Evolutionary conservation across 805 yeast species (phyloP), one percentile per base, ranked within the genome.

Genomic region (Metschnikowia lachancei): DNA sequence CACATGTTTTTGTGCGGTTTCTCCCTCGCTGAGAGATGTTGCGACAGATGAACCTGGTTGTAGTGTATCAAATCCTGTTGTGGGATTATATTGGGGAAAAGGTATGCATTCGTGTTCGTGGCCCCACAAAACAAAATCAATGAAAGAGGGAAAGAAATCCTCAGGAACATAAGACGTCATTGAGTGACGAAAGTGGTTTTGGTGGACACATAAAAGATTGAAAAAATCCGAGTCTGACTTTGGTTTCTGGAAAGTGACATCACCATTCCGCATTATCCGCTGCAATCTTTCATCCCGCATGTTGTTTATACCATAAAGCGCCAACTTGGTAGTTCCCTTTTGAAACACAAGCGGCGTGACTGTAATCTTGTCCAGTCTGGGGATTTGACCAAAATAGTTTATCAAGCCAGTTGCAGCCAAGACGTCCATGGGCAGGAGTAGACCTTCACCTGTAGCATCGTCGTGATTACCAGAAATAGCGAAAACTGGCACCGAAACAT

Each of bases 401-500:
- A 94, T 67, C 45, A 91, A 67, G 0, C 98, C 98, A 2, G 88
- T 70, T 6, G 86, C 87, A 16, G 87, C 78, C 11, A 94, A 67
- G 3, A 94, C 67, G 64, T 94, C 99, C 72, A 94, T 72, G 0
- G 99, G 96, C 45, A 91, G 82, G 12, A 94, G 69, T 44, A 87
- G 67, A 18, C 85, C 83, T 43, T 82, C 87, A 1, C 98, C 98
- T 0, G 96, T 87, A 3, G 96, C 88, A 65, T 94, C 98, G 65
- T 94, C 99, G 63, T 94, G 99, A 59, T 94, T 94, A 2, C 99
- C 99, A 38, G 92, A 82, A 3, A 94, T 92, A 6, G 91, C 92
- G 71, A 94, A 89, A 8, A 94, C 78, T 0, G 99, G 99, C 13
- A 91, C 77, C 0, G 95, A 82, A 2, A 94, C 83, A 64, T 94